These are phyloP conservation scores for Neurospora tetrasperma DNA, from an alignment of 495 filamentous ascomycete species.

Conservation along the genomic window DNA sequence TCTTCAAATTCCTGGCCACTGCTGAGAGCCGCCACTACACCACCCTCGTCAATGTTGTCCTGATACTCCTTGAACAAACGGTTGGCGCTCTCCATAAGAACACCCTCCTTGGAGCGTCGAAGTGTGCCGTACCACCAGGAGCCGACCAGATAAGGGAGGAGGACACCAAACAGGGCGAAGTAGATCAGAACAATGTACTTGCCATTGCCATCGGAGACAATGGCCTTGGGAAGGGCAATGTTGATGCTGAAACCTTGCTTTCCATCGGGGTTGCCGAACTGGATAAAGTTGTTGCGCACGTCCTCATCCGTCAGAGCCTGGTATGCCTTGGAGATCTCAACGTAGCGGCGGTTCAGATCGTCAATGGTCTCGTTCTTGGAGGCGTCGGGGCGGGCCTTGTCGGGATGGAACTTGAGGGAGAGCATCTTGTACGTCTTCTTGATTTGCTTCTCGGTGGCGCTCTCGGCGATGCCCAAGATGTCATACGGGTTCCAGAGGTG, in stretches of 20 bases:
- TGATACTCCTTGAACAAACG: conserved; percentile 88
- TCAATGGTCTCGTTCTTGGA: conserved; percentile 85
- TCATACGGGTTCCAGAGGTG: conserved; percentile 97
- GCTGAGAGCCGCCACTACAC: conserved; percentile 69
- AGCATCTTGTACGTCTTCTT: conserved; percentile 79
- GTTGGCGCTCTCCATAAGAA: conserved; percentile 84
- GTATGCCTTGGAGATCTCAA: conserved; percentile 93
- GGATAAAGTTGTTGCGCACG: conserved; percentile 87
- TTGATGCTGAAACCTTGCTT: conserved; percentile 98
- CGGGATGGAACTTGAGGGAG: conserved; percentile 80
- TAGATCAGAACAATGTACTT: conserved; percentile 94
- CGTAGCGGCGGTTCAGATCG: conserved; percentile 73
- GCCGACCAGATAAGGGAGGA: conserved; percentile 87
- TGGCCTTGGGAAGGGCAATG: conserved; percentile 88
- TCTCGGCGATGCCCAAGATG: conserved; percentile 78
- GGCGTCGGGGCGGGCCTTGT: conserved; percentile 76
- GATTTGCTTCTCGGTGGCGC: conserved; percentile 78
- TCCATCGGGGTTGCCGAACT: conserved; percentile 93
- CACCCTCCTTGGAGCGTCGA: conserved; percentile 78
- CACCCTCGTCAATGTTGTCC: conserved; percentile 68
- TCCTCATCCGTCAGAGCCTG: conserved; percentile 96
- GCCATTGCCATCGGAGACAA: conserved; percentile 84
- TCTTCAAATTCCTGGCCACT: conserved; percentile 68
- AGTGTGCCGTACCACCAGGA: conserved; percentile 99
- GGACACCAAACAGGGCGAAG: conserved; percentile 71